Evolutionary conservation across 169 alveolate species (phyloP), one percentile per base, ranked within the genome.

Genomic region (Babesia microti): DNA sequence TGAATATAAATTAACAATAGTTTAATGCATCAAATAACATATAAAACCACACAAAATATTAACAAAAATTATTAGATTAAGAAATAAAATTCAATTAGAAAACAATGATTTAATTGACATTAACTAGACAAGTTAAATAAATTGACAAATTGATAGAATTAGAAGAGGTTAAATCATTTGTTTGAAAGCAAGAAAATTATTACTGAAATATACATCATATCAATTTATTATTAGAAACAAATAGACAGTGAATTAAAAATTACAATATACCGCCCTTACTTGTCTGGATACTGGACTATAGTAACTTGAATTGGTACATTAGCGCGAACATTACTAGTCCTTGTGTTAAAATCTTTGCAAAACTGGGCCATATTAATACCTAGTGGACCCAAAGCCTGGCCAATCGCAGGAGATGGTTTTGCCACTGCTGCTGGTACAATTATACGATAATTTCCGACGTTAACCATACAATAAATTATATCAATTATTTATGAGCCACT

Each of bases 381-480:
- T 34, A 87, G 59, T 0, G 94, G 94, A 2, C 94, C 94, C 30
- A 87, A 76, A 1, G 91, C 75, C 59, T 87, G 91, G 14, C 94
- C 94, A 28, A 87, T 87, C 36, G 89, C 78, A 6, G 94, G 91
- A 27, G 91, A 82, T 3, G 94, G 94, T 48, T 84, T 87, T 6
- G 94, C 92, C 19, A 76, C 73, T 15, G 89, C 92, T 11, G 94
- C 91, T n/a, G 82, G 78, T 27, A 81, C 87, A 22, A 81, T 65
- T 51, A 51, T 24, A 35, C 72, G 6, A 36, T 43, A 67, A 7
- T 68, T 29, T 1, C 73, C 79, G 14, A 57, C 37, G 18, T n/a
- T n/a, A n/a, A n/a, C n/a, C n/a, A n/a, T n/a, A n/a, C n/a, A n/a
- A n/a, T n/a, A n/a, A n/a, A n/a, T n/a, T n/a, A n/a, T n/a, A n/a